Evolutionary conservation across 495 filamentous ascomycete species (phyloP).

Genomic region (Ascodesmis nigricans): DNA sequence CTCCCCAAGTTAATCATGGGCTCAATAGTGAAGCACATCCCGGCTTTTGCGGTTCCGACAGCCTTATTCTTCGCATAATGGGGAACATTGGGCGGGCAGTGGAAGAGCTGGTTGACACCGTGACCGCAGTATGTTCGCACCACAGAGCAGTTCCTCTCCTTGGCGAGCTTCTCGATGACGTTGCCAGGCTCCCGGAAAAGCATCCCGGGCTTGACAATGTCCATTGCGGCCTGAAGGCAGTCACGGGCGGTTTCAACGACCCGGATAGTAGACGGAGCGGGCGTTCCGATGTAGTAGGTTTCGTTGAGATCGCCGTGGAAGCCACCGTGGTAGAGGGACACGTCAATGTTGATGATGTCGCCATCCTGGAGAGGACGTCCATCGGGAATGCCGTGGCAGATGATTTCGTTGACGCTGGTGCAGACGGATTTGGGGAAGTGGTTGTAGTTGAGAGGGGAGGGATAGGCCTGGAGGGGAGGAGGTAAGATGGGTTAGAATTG

Average conservation of each 20-base stretch:
- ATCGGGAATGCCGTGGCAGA: slow-evolving; percentile 84
- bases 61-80: slow-evolving; percentile 87
- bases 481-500: background rate
- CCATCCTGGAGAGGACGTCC: slow-evolving; percentile 56
- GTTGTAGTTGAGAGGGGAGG: slow-evolving; percentile 88
- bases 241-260: slow-evolving; percentile 67
- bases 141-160: slow-evolving; percentile 52
- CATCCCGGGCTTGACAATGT: slow-evolving; percentile 67
- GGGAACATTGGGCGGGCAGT: slow-evolving; percentile 63
- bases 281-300: slow-evolving; percentile 74
- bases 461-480: slow-evolving; percentile 89
- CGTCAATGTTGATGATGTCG: slow-evolving; percentile 77
- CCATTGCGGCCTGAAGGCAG: slow-evolving; percentile 63
- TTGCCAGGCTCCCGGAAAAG: slow-evolving; percentile 67
- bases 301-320: slow-evolving; percentile 83
- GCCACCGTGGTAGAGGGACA: slow-evolving; percentile 67
- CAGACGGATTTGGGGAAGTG: slow-evolving; percentile 96
- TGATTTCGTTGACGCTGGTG: slow-evolving; percentile 87
- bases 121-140: slow-evolving; percentile 82
- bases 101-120: slow-evolving; percentile 69
- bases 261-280: slow-evolving; percentile 56
- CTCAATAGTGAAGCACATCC: slow-evolving; percentile 88
- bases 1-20: slow-evolving; percentile 76
- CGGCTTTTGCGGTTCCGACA: slow-evolving; percentile 60
- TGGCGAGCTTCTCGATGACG: slow-evolving; percentile 69